A percentile compares a stretch with the other conserved stretches of the same genome.
Evolutionary conservation across 306 rosid genomes (phyloP).

Genomic region (Calophaca sinica): DNA sequence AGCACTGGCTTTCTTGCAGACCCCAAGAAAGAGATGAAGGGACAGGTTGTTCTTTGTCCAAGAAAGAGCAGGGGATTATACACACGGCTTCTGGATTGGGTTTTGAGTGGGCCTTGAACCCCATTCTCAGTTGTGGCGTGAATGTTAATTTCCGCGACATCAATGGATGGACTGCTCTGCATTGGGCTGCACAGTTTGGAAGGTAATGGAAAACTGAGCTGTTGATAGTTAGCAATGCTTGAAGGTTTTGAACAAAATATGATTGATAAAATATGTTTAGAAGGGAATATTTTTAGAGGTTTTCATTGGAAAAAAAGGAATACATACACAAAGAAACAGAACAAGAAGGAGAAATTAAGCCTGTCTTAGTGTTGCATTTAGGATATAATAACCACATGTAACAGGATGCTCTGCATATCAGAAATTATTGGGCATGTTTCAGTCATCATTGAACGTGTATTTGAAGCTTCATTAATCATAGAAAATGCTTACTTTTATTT

Average conservation of each 20-base stretch:
- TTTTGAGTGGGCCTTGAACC: constrained; percentile 88
- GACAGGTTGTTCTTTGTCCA: constrained; percentile 73
- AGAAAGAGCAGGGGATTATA: constrained; percentile 91
- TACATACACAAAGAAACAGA: neutral
- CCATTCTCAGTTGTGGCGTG: constrained; percentile 77
- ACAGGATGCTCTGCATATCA: constrained; percentile 7
- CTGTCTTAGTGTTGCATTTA: constrained; percentile 27
- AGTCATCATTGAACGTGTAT: constrained; percentile 19
- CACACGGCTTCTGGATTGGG: constrained; percentile 95
- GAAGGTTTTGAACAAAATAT: constrained; percentile 34
- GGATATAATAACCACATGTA: constrained; percentile 12
- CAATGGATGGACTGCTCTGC: constrained; percentile 93
- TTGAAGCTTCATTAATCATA: constrained; percentile 23
- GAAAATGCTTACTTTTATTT: constrained; percentile 36
- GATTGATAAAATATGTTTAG: constrained; percentile 18
- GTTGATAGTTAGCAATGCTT: constrained; percentile 31
- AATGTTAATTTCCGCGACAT: constrained; percentile 94
- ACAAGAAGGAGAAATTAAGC: constrained; percentile 4
- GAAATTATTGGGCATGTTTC: constrained; percentile 16
- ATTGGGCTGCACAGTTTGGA: constrained; percentile 96
- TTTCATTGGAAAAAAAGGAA: constrained; percentile 19
- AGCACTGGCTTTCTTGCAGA: constrained; percentile 74
- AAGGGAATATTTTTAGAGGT: neutral
- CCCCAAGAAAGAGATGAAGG: constrained; percentile 53
- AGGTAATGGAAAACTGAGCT: constrained; percentile 62